phyloP scores from a whole-genome alignment of 139 green algal genomes.

The Haematococcus sp. region DNA sequence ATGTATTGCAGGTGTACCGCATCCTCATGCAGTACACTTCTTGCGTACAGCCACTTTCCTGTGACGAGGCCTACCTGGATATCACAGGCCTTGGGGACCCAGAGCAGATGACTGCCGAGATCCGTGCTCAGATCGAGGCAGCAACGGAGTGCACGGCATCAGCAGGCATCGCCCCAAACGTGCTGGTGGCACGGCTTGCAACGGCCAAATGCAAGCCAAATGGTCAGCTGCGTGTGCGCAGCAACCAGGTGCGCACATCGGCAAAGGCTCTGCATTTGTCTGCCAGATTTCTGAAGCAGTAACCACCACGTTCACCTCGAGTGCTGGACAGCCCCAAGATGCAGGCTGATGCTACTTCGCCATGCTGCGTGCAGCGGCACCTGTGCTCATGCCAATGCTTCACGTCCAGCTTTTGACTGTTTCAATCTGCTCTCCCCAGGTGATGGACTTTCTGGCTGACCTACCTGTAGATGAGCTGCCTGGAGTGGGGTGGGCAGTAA shows the following conservation, averaged over 20 bases:
- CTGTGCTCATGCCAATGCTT: no score
- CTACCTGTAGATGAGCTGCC: constrained; percentile 74
- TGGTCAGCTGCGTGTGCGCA: constrained; percentile 53
- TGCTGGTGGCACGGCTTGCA: constrained; percentile 80
- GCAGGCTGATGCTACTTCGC: no score
- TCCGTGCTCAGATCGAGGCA: constrained; percentile 57
- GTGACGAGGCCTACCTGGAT: constrained; percentile 95
- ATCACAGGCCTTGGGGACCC: constrained; percentile 78
- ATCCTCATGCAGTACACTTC: constrained; percentile 70
- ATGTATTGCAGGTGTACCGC: constrained; percentile 82
- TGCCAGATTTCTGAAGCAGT: no score
- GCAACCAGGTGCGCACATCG: constrained; percentile 6
- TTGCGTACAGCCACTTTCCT: constrained; percentile 83
- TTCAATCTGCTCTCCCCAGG: not conserved
- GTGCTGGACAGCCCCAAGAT: no score
- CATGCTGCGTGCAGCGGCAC: no score
- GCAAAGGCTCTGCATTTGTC: no score
- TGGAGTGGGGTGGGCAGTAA: constrained; percentile 79
- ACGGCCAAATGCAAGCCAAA: constrained; percentile 85
- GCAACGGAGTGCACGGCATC: constrained; percentile 61
- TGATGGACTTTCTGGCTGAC: constrained; percentile 49
- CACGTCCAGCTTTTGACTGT: no score
- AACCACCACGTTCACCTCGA: no score
- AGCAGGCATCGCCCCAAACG: constrained; percentile 74
- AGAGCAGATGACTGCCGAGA: constrained; percentile 33